Base-by-base conservation (phyloP, 352 stramenopile species). In the Pythium insidiosum region DNA sequence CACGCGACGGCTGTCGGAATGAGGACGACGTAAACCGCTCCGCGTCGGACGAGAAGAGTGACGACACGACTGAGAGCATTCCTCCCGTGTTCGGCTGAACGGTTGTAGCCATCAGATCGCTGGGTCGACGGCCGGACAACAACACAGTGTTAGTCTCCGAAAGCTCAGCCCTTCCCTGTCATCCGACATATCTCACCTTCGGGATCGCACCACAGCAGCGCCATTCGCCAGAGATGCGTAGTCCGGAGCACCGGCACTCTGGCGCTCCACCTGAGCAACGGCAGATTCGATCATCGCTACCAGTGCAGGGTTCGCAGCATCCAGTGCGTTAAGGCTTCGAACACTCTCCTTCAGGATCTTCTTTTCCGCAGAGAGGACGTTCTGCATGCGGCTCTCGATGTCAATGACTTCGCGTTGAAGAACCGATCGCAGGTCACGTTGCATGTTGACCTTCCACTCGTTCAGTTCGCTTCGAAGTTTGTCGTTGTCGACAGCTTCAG, bases 211-310 rank as follows among this genome's bases (percentile, higher is more conserved):
- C 25, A 92, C 64, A 1, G 45, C 55, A 1, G 73, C 77, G 15
- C 77, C 77, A 39, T 89, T 89, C 2, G 66, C 69, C 26, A 89
- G 58, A 13, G 73, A 66, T 23, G 77, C 77, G 47, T 82, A 63
- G 46, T 89, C 77, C 15, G 81, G 67, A 15, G 68, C 68, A 0
- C 69, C 73, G 3, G 58, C 56, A 48, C 72, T 79, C 45, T 79
- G 75, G 16, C 72, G 46, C 21, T 69, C 65, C 1, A 53, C 62
- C 22, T 61, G 53, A 1, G 52, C 51, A 6, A 72, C 37, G 5
- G 56, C 58, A 12, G 47, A 56, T 29, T 75, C 68, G 23, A 85
- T 74, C 40, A 85, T 58, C 18, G 57, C 61, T n/a, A 78, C 56
- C 18, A 85, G 58, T 12, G 70, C 75, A 5, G 75, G 75, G 22